Evolutionary conservation across 2,329 filamentous ascomycete genomes (phyloP), one percentile per base, ranked within the genome.

Genomic region (Alternaria metachromatica): DNA sequence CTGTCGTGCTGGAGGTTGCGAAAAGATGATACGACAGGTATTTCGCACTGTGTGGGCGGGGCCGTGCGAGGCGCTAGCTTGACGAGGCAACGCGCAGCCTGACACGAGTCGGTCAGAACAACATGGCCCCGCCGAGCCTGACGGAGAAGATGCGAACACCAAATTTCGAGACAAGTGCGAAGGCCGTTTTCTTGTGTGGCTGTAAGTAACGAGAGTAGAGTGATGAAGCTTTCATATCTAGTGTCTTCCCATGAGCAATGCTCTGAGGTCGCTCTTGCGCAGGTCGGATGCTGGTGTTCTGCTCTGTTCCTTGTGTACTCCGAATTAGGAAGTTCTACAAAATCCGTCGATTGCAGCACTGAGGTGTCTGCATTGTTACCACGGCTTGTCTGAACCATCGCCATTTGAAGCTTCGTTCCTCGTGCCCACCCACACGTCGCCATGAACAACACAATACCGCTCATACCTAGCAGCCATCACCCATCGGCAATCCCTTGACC

Each of bases 401-500:
- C 37, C n/a, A 21, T 21, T 21, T 21, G 21, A 21, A 21, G 21
- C 21, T 21, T 21, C 21, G 21, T 26, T 48, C 21, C 2, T 25
- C 21, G 7, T 11, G 21, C 2, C 45, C 45, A 48, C 45, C 8
- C 21, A 26, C 21, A 48, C 5, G 12, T 13, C 45, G 18, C 13
- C 13, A n/a, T 25, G 13, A 48, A 2, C 13, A 48, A 0, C 21
- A 26, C 45, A 25, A 25, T 6, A n/a, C 15, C 23, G 3, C 21
- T 25, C 23, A 53, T 18, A 21, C 49, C 30, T 41, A 37, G 2
- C 20, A 53, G 9, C 30, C 30, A 23, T 65, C 61, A n/a, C 69
- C 61, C 25, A 53, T 54, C 9, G 73, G 73, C 12, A 80, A 51
- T 6, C 72, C 67, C 59, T 76, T 79, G 12, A 70, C 72, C 73